Conservation (phyloP, 225 moss, liverwort and hornwort species). For the Ulota crispa region DNA sequence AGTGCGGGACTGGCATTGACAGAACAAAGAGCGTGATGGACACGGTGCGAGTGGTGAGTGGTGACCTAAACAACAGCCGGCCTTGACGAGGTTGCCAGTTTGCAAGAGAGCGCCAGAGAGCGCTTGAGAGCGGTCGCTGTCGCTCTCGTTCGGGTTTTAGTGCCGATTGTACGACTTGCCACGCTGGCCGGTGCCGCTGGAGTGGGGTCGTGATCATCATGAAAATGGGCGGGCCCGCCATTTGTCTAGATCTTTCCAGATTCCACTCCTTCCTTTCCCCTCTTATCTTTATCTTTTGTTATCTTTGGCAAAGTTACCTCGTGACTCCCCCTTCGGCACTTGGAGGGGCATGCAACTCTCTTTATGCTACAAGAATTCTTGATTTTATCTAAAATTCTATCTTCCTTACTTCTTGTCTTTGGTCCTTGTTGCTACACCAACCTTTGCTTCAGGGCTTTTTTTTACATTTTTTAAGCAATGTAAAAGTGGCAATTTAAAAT, state of each 20-base stretch:
- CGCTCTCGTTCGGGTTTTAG: background rate
- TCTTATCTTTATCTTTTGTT: background rate
- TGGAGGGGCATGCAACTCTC: too few relatives aligned
- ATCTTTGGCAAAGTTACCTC: too few relatives aligned
- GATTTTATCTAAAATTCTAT: too few relatives aligned
- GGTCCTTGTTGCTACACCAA: too few relatives aligned
- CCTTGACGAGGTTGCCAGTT: background rate
- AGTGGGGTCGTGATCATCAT: background rate
- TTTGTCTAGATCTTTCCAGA: background rate
- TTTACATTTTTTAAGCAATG: too few relatives aligned
- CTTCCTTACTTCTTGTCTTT: too few relatives aligned
- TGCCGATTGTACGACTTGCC: background rate
- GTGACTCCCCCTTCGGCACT: too few relatives aligned
- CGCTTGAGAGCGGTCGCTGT: background rate
- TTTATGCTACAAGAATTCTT: too few relatives aligned
- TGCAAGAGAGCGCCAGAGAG: background rate
- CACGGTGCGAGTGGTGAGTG: background rate
- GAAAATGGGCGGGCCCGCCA: background rate
- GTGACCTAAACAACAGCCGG: slow-evolving; percentile 4
- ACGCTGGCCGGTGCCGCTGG: background rate
- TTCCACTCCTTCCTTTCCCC: background rate
- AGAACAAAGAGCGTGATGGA: background rate
- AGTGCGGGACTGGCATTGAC: background rate
- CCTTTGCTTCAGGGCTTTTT: too few relatives aligned
- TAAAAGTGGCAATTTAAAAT: too few relatives aligned